These are phyloP conservation scores for Thelephora aurantiotincta DNA, from an alignment of 768 basidiomycete genomes.

Conservation along the genomic window DNA sequence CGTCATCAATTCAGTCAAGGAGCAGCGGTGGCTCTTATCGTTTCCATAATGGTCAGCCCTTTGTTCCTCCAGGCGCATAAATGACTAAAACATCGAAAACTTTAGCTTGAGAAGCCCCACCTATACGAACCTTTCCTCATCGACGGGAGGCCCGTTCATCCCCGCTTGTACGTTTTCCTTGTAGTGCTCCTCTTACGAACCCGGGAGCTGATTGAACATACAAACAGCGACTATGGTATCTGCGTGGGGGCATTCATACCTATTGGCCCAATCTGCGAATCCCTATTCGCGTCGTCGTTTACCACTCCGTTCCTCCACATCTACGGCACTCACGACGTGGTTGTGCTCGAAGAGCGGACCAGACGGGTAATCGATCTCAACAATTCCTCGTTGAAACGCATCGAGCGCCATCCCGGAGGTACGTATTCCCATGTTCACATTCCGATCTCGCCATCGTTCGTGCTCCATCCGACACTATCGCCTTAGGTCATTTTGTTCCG, in stretches of 20 bases:
- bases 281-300: constrained; percentile 37
- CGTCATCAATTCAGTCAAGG: constrained; percentile 47
- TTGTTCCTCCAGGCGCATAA: background rate
- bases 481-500: constrained; percentile 75
- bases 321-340: constrained; percentile 61
- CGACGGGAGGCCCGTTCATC: constrained; percentile 52
- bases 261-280: constrained; percentile 27
- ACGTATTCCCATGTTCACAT: constrained; percentile 32
- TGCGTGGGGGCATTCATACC: constrained; percentile 61
- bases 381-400: constrained; percentile 38
- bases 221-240: constrained; percentile 52
- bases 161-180: constrained; percentile 44
- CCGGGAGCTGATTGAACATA: background rate
- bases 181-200: background rate
- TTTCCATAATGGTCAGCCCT: constrained; percentile 51
- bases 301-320: constrained; percentile 68
- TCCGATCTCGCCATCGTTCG: background rate
- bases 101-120: constrained; percentile 39
- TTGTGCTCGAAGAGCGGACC: constrained; percentile 61
- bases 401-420: constrained; percentile 49
- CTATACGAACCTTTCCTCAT: constrained; percentile 43
- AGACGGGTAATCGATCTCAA: constrained; percentile 29
- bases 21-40: constrained; percentile 57
- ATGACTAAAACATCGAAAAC: background rate
- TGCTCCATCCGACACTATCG: background rate